Evolutionary conservation across 192 early-diverging fungal species (phyloP).

Genomic region (Dimargaris verticillata): DNA sequence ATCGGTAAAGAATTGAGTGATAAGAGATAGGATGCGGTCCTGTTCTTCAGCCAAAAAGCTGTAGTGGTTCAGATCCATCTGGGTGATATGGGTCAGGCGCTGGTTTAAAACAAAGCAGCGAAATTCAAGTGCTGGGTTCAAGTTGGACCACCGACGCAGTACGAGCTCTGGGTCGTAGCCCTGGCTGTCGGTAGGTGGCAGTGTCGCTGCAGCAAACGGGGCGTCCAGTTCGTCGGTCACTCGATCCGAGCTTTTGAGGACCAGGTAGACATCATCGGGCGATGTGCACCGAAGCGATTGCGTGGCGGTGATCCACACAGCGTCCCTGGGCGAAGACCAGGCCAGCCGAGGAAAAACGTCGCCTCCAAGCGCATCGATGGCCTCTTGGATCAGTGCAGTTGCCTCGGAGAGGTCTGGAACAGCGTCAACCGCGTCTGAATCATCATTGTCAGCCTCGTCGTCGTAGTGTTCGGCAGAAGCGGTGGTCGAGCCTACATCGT

Average conservation of each 20-base stretch:
- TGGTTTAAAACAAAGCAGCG: conserved; percentile 75
- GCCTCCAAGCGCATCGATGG: conserved; percentile 58
- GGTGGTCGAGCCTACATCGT: not conserved
- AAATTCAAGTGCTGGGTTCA: conserved; percentile 87
- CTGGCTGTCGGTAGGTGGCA: conserved; percentile 1
- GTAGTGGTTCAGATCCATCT: conserved; percentile 79
- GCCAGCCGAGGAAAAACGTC: conserved; percentile 85
- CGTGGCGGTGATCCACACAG: conserved; percentile 73
- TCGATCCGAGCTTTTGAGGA: conserved; percentile 89
- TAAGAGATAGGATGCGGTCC: conserved; percentile 34
- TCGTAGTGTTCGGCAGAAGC: conserved; percentile 12
- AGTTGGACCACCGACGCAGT: conserved; percentile 78
- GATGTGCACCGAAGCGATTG: conserved; percentile 61
- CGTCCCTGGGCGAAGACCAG: conserved; percentile 92
- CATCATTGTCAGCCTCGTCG: conserved; percentile 19
- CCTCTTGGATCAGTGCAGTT: conserved; percentile 31
- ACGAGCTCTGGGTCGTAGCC: conserved; percentile 43
- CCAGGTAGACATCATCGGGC: conserved; percentile 62
- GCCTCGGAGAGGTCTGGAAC: conserved; percentile 13
- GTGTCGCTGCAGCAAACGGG: not conserved
- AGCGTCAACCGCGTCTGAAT: conserved; percentile 23
- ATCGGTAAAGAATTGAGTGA: conserved; percentile 48
- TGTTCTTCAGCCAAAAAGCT: conserved; percentile 47
- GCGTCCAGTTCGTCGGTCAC: conserved; percentile 59
- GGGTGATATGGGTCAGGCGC: conserved; percentile 61